Percentiles rank a stretch among this genome's conserved stretches.
Evolutionary conservation across 2,329 filamentous ascomycete genomes (phyloP).

Genomic region (Chrysoporthe austroafricana): DNA sequence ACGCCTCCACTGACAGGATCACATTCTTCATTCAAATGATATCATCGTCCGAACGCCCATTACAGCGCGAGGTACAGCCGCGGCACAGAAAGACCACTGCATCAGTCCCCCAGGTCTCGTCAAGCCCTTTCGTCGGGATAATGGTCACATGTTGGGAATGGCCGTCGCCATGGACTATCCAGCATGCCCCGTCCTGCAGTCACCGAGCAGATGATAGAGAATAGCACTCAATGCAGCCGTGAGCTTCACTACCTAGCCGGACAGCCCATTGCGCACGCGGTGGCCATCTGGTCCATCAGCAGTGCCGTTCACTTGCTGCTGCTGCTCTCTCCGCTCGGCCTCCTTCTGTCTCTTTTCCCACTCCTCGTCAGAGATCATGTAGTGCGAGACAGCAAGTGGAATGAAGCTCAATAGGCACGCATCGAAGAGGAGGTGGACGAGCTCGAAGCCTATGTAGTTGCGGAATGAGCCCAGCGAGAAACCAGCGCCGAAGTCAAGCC

Average conservation of each 20-base stretch:
- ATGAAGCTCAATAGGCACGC: slow-evolving; percentile 51
- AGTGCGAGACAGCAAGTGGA: slow-evolving; percentile 36
- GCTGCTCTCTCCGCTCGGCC: slow-evolving; percentile 8
- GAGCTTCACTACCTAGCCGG: background rate
- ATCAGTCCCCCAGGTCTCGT: no score
- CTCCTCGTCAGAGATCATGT: slow-evolving; percentile 24
- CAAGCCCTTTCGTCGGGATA: background rate
- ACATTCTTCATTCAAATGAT: no score
- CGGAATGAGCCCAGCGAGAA: slow-evolving; percentile 45
- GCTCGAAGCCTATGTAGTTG: slow-evolving; percentile 52
- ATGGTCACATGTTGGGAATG: slow-evolving; percentile 34
- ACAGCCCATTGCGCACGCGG: background rate
- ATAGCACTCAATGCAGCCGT: background rate
- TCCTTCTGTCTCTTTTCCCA: slow-evolving; percentile 25
- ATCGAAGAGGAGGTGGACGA: slow-evolving; percentile 49
- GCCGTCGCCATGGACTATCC: slow-evolving; percentile 19
- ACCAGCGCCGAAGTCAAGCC: slow-evolving; percentile 38
- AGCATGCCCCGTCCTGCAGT: background rate
- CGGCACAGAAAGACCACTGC: background rate
- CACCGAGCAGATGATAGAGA: background rate
- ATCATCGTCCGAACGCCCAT: no score
- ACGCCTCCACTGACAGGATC: background rate
- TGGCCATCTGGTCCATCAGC: background rate
- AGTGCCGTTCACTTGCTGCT: slow-evolving; percentile 4
- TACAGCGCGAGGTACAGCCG: no score